These are phyloP conservation scores for Galerina sulciceps DNA, from an alignment of 768 basidiomycete species.

Conservation along the genomic window DNA sequence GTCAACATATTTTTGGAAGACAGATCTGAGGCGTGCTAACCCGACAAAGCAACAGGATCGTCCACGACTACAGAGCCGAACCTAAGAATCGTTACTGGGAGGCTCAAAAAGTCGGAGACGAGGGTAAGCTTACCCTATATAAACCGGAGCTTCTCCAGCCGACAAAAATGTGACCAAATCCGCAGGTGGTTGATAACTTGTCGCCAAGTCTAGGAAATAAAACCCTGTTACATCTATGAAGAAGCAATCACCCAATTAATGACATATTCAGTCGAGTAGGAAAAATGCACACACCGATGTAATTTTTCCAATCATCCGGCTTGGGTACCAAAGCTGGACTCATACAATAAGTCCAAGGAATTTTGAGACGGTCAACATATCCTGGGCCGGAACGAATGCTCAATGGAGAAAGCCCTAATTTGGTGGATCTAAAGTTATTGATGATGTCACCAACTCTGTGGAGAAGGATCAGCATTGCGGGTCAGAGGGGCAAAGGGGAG, in stretches of 20 bases:
- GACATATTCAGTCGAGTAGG: not conserved
- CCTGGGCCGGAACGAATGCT: slow-evolving; percentile 53
- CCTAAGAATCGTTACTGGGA: slow-evolving; percentile 26
- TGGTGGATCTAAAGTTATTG: slow-evolving; percentile 55
- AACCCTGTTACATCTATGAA: slow-evolving; percentile 63
- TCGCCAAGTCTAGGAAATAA: slow-evolving; percentile 61
- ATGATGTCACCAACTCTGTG: slow-evolving; percentile 61
- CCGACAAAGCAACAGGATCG: slow-evolving; percentile 54
- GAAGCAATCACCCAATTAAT: not conserved
- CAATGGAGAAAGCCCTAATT: slow-evolving; percentile 53
- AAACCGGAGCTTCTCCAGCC: slow-evolving; percentile 55
- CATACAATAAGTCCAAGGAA: slow-evolving; percentile 71
- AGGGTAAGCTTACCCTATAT: slow-evolving; percentile 49
- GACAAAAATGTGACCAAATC: slow-evolving; percentile 54
- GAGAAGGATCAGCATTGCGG: not conserved
- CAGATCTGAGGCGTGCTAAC: slow-evolving; percentile 29
- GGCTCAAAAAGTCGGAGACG: not conserved
- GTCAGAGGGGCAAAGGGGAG: not conserved
- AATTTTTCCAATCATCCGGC: slow-evolving; percentile 64
- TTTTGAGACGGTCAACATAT: slow-evolving; percentile 53
- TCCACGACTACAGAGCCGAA: slow-evolving; percentile 68
- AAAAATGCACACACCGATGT: slow-evolving; percentile 47
- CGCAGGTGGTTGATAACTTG: slow-evolving; percentile 47
- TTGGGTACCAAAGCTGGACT: slow-evolving; percentile 60
- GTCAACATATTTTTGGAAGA: not conserved